Percentiles rank a stretch among this genome's conserved stretches.
These are phyloP conservation scores for Uncinocarpus reesii DNA, from an alignment of 2,329 filamentous ascomycete species.

Conservation along the genomic window DNA sequence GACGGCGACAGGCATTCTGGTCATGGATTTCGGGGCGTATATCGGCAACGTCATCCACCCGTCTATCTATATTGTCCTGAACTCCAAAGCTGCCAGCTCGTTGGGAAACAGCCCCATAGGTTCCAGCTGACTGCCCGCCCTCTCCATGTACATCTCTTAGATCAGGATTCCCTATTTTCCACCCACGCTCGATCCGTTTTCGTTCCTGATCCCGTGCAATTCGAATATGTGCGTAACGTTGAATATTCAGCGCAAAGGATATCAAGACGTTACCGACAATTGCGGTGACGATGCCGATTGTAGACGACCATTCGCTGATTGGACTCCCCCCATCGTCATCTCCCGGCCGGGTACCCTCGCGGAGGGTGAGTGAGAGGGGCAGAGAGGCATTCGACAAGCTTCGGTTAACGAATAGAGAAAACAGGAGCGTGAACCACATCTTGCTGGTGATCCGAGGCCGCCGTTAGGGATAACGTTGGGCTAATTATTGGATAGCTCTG, in stretches of 20 bases:
- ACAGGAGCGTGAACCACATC: slow-evolving; percentile 5
- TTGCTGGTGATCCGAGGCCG: not conserved
- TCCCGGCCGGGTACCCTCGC: not conserved
- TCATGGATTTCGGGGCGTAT: not conserved
- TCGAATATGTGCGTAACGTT: slow-evolving; percentile 86
- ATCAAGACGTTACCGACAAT: slow-evolving; percentile 90
- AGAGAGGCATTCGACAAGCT: not conserved
- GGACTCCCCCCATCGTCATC: slow-evolving; percentile 6
- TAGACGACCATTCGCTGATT: slow-evolving; percentile 50
- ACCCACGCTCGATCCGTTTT: slow-evolving; percentile 45
- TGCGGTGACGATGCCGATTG: slow-evolving; percentile 89
- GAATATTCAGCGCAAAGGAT: slow-evolving; percentile 88
- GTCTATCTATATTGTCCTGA: slow-evolving; percentile 3
- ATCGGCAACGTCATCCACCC: not conserved
- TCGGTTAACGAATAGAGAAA: slow-evolving; percentile 9
- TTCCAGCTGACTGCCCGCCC: slow-evolving; percentile 16
- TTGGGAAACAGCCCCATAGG: slow-evolving; percentile 38
- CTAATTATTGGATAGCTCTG: not conserved
- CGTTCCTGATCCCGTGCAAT: slow-evolving; percentile 61
- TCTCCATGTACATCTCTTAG: not conserved
- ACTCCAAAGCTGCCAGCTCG: not conserved
- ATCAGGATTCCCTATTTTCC: slow-evolving; percentile 35
- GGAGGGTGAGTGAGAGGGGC: not conserved
- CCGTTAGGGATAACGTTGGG: not conserved
- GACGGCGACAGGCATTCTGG: not conserved